Evolutionary conservation across 1,139 yeast species (phyloP).

Genomic region (Hanseniaspora gamundiae): DNA sequence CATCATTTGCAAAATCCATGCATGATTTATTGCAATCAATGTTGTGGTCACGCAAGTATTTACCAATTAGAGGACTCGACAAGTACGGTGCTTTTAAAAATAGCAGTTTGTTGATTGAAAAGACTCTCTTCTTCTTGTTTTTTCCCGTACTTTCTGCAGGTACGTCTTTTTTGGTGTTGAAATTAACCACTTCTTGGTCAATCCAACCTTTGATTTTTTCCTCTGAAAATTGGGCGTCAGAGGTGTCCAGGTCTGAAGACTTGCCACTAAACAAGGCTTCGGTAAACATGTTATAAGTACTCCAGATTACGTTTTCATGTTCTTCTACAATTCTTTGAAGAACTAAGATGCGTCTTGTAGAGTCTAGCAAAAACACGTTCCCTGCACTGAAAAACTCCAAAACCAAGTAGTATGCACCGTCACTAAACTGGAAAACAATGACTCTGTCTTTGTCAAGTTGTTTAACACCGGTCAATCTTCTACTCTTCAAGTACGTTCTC

Average conservation of each 20-base stretch:
- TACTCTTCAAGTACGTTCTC: conserved; percentile 73
- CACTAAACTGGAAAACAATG: conserved; percentile 69
- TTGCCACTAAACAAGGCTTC: conserved; percentile 28
- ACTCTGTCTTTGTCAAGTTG: conserved; percentile 75
- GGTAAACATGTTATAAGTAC: conserved; percentile 50
- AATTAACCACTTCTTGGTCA: conserved; percentile 27
- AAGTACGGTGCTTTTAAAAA: conserved; percentile 61
- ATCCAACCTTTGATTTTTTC: conserved; percentile 42
- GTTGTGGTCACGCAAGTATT: conserved; percentile 34
- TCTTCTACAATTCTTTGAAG: conserved; percentile 72
- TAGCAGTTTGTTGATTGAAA: conserved; percentile 57
- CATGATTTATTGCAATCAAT: conserved; percentile 35
- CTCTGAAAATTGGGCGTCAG: conserved; percentile 18
- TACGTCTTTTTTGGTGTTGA: conserved; percentile 3
- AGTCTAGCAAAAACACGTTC: conserved; percentile 67
- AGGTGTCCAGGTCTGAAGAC: conserved; percentile 6
- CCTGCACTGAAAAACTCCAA: conserved; percentile 94
- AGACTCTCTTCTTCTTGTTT: conserved; percentile 30
- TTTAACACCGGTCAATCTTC: conserved; percentile 59
- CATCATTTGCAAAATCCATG: conserved; percentile 25
- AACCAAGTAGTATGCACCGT: conserved; percentile 66
- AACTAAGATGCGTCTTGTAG: conserved; percentile 52
- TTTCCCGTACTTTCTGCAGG: conserved; percentile 17
- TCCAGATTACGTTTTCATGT: conserved; percentile 59
- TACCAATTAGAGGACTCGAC: conserved; percentile 67